A percentile compares a stretch with the other conserved stretches of the same genome.
Evolutionary conservation across 352 stramenopile genomes (phyloP).

Genomic region (Pythium rishiriense): DNA sequence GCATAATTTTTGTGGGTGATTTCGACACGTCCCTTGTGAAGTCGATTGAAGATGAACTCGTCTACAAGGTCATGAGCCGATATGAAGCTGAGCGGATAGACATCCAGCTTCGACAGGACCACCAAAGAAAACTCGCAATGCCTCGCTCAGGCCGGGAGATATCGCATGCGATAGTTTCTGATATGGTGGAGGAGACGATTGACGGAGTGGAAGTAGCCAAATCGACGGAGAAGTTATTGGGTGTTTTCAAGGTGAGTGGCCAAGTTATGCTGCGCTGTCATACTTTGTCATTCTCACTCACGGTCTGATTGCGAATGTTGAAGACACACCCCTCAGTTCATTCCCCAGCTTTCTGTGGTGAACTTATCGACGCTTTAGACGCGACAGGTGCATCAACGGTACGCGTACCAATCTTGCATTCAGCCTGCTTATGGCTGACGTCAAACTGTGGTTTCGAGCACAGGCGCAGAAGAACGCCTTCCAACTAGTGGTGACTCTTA

Average conservation of each 20-base stretch:
- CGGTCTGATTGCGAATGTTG: background rate
- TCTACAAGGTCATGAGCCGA: slow-evolving; percentile 70
- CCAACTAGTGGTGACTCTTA: slow-evolving; percentile 74
- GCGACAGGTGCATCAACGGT: slow-evolving; percentile 38
- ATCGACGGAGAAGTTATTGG: slow-evolving; percentile 61
- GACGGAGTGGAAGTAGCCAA: slow-evolving; percentile 69
- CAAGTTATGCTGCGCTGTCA: background rate
- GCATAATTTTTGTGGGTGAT: slow-evolving; percentile 78
- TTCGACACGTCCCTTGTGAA: slow-evolving; percentile 69
- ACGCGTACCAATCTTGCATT: background rate
- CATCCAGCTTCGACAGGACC: slow-evolving; percentile 15
- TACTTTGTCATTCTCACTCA: background rate
- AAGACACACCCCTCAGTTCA: slow-evolving; percentile 77
- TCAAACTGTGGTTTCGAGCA: background rate
- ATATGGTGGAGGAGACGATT: slow-evolving; percentile 62
- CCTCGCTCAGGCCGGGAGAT: slow-evolving; percentile 29
- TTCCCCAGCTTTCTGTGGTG: slow-evolving; percentile 55
- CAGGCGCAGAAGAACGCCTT: slow-evolving; percentile 73
- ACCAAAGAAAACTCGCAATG: slow-evolving; percentile 11
- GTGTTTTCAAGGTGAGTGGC: slow-evolving; percentile 66
- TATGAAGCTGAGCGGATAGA: slow-evolving; percentile 51
- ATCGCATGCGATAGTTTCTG: slow-evolving; percentile 40
- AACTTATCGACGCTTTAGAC: slow-evolving; percentile 46
- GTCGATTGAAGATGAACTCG: slow-evolving; percentile 64
- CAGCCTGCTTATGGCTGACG: no score